Conservation (phyloP, 2,329 filamentous ascomycete species). For the Myrmaecium sp. region DNA sequence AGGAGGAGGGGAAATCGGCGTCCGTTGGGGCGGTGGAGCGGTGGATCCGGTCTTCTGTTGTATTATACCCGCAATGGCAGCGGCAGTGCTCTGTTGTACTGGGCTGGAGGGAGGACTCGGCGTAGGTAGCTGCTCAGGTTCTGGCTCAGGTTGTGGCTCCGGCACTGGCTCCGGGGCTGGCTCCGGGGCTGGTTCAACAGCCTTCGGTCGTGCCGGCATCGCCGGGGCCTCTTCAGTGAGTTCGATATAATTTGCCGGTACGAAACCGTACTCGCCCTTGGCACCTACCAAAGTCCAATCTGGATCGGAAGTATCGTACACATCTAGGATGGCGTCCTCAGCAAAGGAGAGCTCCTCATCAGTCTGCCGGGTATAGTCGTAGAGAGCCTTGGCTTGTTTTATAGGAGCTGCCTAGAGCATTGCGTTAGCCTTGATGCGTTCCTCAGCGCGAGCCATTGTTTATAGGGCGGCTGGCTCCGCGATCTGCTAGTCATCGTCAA, state of each 20-base stretch:
- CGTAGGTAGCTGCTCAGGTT: constrained; percentile 23
- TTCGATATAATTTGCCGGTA: constrained; percentile 91
- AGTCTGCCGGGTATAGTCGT: constrained; percentile 91
- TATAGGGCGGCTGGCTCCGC: background rate
- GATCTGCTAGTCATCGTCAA: constrained; percentile 5
- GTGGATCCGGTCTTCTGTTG: constrained; percentile 28
- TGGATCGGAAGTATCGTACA: constrained; percentile 81
- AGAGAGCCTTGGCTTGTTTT: constrained; percentile 74
- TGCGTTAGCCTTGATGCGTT: constrained; percentile 1
- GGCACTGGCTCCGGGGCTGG: constrained; percentile 30
- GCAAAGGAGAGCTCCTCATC: constrained; percentile 95
- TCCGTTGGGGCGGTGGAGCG: constrained; percentile 9
- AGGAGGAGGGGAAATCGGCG: constrained; percentile 31
- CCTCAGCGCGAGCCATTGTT: background rate
- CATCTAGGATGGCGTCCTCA: constrained; percentile 66
- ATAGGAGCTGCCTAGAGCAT: constrained; percentile 41
- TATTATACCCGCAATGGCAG: constrained; percentile 38
- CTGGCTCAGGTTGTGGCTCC: no score
- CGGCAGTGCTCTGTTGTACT: constrained; percentile 36
- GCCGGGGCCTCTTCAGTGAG: constrained; percentile 27
- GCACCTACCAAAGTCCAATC: constrained; percentile 91
- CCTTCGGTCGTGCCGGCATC: constrained; percentile 21
- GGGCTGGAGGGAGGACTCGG: constrained; percentile 27
- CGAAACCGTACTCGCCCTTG: constrained; percentile 80
- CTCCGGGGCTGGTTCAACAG: constrained; percentile 20